Conservation (phyloP, 306 rosid genomes). For the Argentina anserina region DNA sequence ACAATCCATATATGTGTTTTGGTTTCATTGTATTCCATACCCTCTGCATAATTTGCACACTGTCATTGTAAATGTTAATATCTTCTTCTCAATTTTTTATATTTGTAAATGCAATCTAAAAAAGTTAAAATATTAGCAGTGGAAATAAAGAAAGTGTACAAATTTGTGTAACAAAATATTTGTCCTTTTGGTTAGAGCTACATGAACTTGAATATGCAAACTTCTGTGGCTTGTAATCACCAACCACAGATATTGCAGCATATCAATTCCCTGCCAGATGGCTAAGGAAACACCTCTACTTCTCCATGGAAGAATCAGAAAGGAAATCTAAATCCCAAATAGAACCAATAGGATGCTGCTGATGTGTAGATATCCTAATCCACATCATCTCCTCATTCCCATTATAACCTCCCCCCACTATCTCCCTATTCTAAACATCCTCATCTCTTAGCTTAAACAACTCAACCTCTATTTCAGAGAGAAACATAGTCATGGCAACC, state of each 20-base stretch:
- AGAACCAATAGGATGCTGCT: slow-evolving; percentile 67
- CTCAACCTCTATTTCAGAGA: slow-evolving; percentile 11
- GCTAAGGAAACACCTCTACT: slow-evolving; percentile 34
- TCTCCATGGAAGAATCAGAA: slow-evolving; percentile 26
- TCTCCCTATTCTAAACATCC: slow-evolving; percentile 14
- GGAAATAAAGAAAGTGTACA: background rate
- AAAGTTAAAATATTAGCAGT: no score
- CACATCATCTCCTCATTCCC: slow-evolving; percentile 46
- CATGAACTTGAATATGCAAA: background rate
- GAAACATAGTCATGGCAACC: slow-evolving; percentile 58
- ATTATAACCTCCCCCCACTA: slow-evolving; percentile 27
- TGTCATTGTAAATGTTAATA: background rate
- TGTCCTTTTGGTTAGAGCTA: slow-evolving; percentile 6
- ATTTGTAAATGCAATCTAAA: no score
- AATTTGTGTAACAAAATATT: background rate
- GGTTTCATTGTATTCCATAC: background rate
- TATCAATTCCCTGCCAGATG: slow-evolving; percentile 41
- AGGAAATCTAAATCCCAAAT: slow-evolving; percentile 49
- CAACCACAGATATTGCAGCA: slow-evolving; percentile 21
- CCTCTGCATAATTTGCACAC: background rate
- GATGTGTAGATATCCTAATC: slow-evolving; percentile 82
- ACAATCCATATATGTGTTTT: background rate
- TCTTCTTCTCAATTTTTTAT: background rate
- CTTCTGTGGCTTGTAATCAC: slow-evolving; percentile 43
- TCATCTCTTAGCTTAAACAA: slow-evolving; percentile 6